Evolutionary conservation across 805 yeast genomes (phyloP).

Genomic region (Lachancea quebecensis): DNA sequence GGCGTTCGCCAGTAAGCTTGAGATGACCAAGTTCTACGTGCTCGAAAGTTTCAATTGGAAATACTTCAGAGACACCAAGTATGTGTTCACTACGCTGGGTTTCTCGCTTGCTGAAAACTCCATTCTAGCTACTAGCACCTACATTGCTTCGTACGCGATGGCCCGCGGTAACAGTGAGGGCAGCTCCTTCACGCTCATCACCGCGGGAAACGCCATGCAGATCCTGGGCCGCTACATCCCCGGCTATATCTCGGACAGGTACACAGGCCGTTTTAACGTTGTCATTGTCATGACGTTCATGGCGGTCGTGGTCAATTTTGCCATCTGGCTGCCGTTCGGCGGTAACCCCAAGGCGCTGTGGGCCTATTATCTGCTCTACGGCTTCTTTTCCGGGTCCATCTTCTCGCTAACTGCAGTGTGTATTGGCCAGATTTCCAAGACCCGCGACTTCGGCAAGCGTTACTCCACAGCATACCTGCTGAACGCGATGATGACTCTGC

Average conservation of each 20-base stretch:
- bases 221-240: slow-evolving; percentile 41
- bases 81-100: slow-evolving; percentile 37
- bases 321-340: slow-evolving; percentile 41
- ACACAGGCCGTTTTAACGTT: slow-evolving; percentile 47
- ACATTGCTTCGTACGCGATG: slow-evolving; percentile 47
- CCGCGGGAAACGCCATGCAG: slow-evolving; percentile 42
- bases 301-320: slow-evolving; percentile 33
- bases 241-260: slow-evolving; percentile 39
- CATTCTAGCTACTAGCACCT: slow-evolving; percentile 42
- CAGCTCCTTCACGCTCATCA: slow-evolving; percentile 41
- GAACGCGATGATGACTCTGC: slow-evolving; percentile 45
- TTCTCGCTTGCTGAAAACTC: slow-evolving; percentile 43
- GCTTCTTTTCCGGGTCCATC: slow-evolving; percentile 50
- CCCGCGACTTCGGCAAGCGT: slow-evolving; percentile 48
- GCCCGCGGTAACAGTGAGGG: slow-evolving; percentile 40
- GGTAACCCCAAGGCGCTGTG: slow-evolving; percentile 31
- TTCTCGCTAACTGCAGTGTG: slow-evolving; percentile 54
- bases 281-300: slow-evolving; percentile 34
- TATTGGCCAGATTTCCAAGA: slow-evolving; percentile 50
- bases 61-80: slow-evolving; percentile 39
- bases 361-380: slow-evolving; percentile 45
- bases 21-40: slow-evolving; percentile 24
- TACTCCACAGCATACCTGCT: slow-evolving; percentile 53
- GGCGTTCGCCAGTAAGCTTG: slow-evolving; percentile 35
- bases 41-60: slow-evolving; percentile 28